These are phyloP conservation scores for Xylaria sp. DNA, from an alignment of 2,329 filamentous ascomycete species.

Conservation along the genomic window DNA sequence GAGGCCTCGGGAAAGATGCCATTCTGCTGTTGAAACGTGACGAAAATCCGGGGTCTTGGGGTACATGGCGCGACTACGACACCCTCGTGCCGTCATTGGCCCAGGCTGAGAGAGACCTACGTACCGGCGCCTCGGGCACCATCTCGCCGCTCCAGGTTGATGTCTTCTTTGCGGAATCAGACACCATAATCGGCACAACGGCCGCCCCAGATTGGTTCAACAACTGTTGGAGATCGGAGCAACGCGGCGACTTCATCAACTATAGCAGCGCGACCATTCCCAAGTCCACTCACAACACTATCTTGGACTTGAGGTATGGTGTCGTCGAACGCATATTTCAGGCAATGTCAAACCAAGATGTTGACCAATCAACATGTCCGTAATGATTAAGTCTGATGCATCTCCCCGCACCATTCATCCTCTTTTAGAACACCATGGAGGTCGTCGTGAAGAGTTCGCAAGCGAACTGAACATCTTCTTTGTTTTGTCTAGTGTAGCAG, in stretches of 20 bases:
- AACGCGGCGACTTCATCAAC: constrained; percentile 36
- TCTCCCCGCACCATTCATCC: background rate
- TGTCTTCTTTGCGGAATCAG: constrained; percentile 41
- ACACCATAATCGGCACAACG: constrained; percentile 40
- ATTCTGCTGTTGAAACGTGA: constrained; percentile 40
- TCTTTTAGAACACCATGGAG: background rate
- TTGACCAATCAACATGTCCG: background rate
- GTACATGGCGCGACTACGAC: constrained; percentile 39
- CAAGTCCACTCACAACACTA: constrained; percentile 37
- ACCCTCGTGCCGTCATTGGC: constrained; percentile 39
- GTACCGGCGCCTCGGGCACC: background rate
- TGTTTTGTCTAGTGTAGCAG: background rate
- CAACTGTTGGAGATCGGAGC: constrained; percentile 39
- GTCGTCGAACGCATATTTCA: constrained; percentile 36
- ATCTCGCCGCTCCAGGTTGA: constrained; percentile 29
- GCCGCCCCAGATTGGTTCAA: constrained; percentile 37
- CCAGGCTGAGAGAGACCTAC: constrained; percentile 27
- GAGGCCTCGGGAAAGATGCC: constrained; percentile 39
- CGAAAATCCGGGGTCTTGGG: constrained; percentile 38
- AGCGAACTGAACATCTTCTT: background rate
- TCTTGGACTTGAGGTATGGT: constrained; percentile 38
- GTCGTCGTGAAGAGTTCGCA: background rate
- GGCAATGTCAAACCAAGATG: constrained; percentile 4
- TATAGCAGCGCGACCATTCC: constrained; percentile 37
- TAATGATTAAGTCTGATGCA: background rate